Conservation (phyloP, 805 yeast genomes). For the Nakazawaea laoshanensis region DNA sequence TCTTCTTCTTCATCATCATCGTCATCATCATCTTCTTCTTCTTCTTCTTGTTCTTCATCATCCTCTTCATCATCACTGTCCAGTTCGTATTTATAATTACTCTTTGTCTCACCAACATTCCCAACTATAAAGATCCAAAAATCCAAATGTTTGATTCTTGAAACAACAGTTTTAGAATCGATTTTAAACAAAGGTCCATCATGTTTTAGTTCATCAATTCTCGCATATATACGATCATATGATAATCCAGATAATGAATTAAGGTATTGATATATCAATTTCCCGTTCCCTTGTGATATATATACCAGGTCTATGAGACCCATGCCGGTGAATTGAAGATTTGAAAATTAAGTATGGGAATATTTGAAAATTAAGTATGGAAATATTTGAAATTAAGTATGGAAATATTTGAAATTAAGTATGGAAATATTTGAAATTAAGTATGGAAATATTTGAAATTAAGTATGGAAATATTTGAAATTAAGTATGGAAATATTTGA, state of each 20-base stretch:
- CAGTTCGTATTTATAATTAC: conserved; percentile 17
- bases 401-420: no score
- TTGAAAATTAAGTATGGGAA: no score
- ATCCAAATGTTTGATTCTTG: conserved; percentile 14
- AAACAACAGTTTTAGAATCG: conserved; percentile 21
- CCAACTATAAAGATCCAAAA: conserved; percentile 7
- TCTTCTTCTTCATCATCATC: conserved; percentile 4
- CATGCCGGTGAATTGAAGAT: conserved; percentile 13
- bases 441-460: no score
- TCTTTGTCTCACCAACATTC: conserved; percentile 21
- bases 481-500: no score
- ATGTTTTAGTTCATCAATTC: conserved; percentile 14
- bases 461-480: no score
- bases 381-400: no score
- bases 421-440: no score
- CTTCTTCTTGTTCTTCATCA: conserved; percentile 8
- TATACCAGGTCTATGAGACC: conserved; percentile 23
- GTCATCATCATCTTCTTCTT: conserved; percentile 2
- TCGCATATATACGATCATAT: conserved; percentile 16
- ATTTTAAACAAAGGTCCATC: conserved; percentile 16
- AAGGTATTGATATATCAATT: conserved; percentile 17
- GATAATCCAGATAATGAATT: conserved; percentile 19
- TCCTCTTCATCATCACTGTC: conserved; percentile 10
- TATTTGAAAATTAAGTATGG: no score
- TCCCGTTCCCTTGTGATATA: conserved; percentile 19